Conservation (phyloP, 192 early-diverging fungal genomes). For the Ramicandelaber brevisporus region DNA sequence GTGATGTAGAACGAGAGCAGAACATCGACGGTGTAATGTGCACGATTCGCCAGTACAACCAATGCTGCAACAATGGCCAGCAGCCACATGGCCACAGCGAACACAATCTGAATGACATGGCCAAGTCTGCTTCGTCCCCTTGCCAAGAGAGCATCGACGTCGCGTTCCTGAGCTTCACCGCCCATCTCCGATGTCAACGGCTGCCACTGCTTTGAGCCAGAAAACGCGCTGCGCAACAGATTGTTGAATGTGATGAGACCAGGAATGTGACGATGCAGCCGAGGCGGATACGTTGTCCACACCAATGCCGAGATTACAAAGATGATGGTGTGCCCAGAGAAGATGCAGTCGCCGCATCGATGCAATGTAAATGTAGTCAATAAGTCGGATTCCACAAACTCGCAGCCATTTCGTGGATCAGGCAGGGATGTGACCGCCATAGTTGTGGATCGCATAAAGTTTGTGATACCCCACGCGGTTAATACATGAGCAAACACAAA, state of each 20-base stretch:
- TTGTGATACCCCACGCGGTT: conserved; percentile 22
- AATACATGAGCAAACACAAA: conserved; percentile 24
- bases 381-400: conserved; percentile 21
- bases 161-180: too few relatives aligned
- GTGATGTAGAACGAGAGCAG: conserved; percentile 31
- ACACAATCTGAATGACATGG: too few relatives aligned
- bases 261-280: too few relatives aligned
- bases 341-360: conserved; percentile 37
- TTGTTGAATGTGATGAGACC: too few relatives aligned
- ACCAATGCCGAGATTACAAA: conserved; percentile 29
- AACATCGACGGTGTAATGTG: conserved; percentile 35
- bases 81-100: conserved; percentile 14
- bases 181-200: too few relatives aligned
- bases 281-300: conserved; percentile 32
- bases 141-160: too few relatives aligned
- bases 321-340: conserved; percentile 34
- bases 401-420: conserved; percentile 26
- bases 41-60: conserved; percentile 29
- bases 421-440: conserved; percentile 37
- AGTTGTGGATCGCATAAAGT: conserved; percentile 27
- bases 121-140: too few relatives aligned
- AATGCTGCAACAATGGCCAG: conserved; percentile 25
- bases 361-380: conserved; percentile 28
- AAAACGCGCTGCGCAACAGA: too few relatives aligned
- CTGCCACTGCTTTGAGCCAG: too few relatives aligned